Evolutionary conservation across 495 filamentous ascomycete species (phyloP), one percentile per base, ranked within the genome.

Genomic region (Aspergillus bridgeri): DNA sequence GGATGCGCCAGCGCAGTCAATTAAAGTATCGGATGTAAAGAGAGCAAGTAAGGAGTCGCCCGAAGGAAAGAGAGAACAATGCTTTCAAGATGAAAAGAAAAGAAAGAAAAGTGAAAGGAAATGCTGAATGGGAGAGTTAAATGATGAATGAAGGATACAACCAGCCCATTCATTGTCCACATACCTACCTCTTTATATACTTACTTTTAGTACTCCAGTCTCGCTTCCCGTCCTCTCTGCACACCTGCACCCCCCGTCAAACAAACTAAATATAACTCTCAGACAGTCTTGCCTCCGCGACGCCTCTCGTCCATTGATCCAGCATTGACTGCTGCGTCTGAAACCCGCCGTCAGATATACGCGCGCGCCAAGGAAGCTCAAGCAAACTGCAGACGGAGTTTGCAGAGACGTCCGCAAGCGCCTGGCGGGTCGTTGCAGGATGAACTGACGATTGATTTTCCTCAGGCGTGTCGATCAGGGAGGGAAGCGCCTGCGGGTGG

Each of bases 1-100:
- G 19, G 45, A 53, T 25, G 43, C 48, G 18, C 51, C 53, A 60
- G 55, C 57, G 56, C 55, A 53, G 54, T 56, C 58, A 57, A 65
- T 57, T 56, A 60, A 38, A 38, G 33, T 38, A 38, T 11, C 3
- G 54, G 51, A 62, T 61, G 54, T 44, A 57, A 48, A 47, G 60
- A 58, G 45, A 55, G 61, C 23, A 68, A 63, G 48, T 50, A 60
- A 51, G 60, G 57, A 63, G 55, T 43, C 50, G 58, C 19, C 17
- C n/a, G 20, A 38, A 54, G 38, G 8, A 50, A 7, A 17, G 11
- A 11, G 6, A 33, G 27, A 33, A 45, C 29, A 54, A 54, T 54
- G 19, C 20, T 2, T 5, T n/a, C n/a, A 22, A 43, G 29, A 33
- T 18, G 13, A 53, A 51, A 53, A 21, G 23, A n/a, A 38, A 44